Base-by-base conservation (phyloP, 1,284 basidiomycete species). In the Microbotryomycetes sp. region DNA sequence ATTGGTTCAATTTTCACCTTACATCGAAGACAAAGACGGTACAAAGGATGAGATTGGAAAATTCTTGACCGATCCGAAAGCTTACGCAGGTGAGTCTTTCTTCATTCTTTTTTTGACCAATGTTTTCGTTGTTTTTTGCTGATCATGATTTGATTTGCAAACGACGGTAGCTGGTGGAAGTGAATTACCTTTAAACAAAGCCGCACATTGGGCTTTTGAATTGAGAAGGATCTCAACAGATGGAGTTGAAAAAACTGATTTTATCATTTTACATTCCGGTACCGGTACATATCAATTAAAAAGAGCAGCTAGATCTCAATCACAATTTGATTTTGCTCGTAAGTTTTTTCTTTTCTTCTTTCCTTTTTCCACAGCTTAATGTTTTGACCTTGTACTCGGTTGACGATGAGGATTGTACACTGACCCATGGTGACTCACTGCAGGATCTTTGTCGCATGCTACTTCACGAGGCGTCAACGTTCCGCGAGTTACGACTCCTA, bases 161-260 rank as follows among this genome's bases (percentile, higher is more conserved):
- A n/a, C n/a, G n/a, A n/a, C n/a, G n/a, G 36, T 19, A 42, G 36
- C 36, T 42, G 36, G 36, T 12, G 36, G 36, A 42, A 19, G 49
- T 0, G 29, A 29, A 1, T 46, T 53, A n/a, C 65, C 67, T 0
- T 54, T 68, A 5, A 26, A 55, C 16, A 49, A 51, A 2, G 5
- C 28, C 22, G 56, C 55, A 14, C 57, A 63, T 28, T 69, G 67
- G 67, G 65, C 67, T 3, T 69, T 69, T 50, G 65, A 60, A 53
- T 59, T 69, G 3, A 57, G 67, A 1, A 55, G 54, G 7, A 52
- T 46, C 26, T 31, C 48, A 23, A 30, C 54, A 30, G 65, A 64
- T 14, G 56, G 32, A 3, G 59, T 60, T 28, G 63, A 67, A 32
- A 62, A 64, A 49, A 52, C 58, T 25, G 67, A 69, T 59, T 65